Percentiles rank a stretch among this genome's conserved stretches.
Conservation (phyloP, 176 grass and related monocot genomes). For the Poa pratensis region DNA sequence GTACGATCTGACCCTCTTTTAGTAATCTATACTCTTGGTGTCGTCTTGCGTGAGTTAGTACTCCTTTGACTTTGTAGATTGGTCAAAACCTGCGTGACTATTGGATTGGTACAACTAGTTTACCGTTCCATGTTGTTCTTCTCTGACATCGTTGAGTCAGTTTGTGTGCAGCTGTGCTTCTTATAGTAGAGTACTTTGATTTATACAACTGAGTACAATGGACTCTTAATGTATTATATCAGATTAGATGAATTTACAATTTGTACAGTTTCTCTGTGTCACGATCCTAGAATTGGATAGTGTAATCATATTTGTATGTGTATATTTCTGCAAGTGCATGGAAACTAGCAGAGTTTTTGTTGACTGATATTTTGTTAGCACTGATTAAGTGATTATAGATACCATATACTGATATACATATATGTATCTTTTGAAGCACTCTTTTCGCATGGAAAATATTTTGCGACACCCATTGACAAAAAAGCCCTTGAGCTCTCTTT, state of each 20-base stretch:
- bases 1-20: conserved; percentile 45
- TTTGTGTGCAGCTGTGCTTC: not conserved
- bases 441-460: not conserved
- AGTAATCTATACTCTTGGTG: not conserved
- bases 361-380: not conserved
- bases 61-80: not conserved
- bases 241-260: not conserved
- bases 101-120: not conserved
- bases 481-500: not conserved
- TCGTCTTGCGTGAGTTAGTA: not conserved
- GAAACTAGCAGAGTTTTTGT: not conserved
- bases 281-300: no score
- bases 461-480: not conserved
- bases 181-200: not conserved
- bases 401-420: no score
- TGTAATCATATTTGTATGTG: not conserved
- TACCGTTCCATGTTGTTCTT: not conserved
- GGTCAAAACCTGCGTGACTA: not conserved
- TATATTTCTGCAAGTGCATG: not conserved
- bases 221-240: not conserved
- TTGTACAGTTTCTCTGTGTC: not conserved
- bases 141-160: not conserved
- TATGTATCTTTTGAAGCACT: not conserved
- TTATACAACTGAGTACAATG: not conserved
- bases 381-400: not conserved